phyloP scores from a whole-genome alignment of 495 filamentous ascomycete species.

The Podospora conica region DNA sequence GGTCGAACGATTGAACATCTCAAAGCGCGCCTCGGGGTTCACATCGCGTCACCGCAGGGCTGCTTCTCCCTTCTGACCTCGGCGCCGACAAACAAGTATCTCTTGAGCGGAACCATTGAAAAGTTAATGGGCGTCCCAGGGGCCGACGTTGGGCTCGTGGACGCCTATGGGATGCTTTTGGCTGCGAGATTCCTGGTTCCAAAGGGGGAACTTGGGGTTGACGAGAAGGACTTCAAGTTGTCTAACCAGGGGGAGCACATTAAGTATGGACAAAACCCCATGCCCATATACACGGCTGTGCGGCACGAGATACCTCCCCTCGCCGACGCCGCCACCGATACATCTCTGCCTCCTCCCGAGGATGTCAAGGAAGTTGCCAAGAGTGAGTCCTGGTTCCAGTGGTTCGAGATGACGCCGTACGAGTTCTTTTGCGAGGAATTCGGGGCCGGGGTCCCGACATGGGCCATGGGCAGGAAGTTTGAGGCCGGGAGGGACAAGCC shows the following conservation, averaged over 20 bases:
- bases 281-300: conserved; percentile 93
- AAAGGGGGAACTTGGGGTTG: conserved; percentile 69
- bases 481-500: conserved; percentile 60
- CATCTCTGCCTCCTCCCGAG: conserved; percentile 38
- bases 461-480: conserved; percentile 84
- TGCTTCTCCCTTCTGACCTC: conserved; percentile 69
- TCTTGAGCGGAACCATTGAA: conserved; percentile 82
- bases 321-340: conserved; percentile 37
- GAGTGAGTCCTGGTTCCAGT: conserved; percentile 88
- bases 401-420: conserved; percentile 95
- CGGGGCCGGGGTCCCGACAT: conserved; percentile 83
- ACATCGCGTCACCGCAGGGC: conserved; percentile 85
- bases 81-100: conserved; percentile 85
- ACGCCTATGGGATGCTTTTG: conserved; percentile 82
- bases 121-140: conserved; percentile 76
- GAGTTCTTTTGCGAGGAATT: conserved; percentile 94
- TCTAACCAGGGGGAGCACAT: conserved; percentile 74
- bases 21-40: conserved; percentile 73
- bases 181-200: conserved; percentile 80
- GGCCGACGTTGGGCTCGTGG: conserved; percentile 83
- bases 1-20: conserved; percentile 70
- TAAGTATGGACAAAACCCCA: conserved; percentile 66
- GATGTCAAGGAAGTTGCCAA: conserved; percentile 57
- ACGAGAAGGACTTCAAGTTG: conserved; percentile 75
- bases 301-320: conserved; percentile 87